Evolutionary conservation across 1,284 basidiomycete species (phyloP).

Genomic region (Ganoderma lucidum): DNA sequence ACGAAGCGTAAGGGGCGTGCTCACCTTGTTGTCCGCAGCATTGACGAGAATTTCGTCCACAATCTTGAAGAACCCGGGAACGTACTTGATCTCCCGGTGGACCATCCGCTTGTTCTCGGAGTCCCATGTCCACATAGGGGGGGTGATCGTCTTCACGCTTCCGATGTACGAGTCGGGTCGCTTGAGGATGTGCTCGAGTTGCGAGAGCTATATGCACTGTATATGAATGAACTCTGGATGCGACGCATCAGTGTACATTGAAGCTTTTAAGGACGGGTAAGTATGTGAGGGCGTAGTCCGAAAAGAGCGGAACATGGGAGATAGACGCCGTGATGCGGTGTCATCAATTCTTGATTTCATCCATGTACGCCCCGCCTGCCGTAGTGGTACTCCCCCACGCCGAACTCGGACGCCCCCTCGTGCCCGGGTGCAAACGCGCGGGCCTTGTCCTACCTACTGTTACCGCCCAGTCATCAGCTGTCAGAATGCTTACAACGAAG

Average conservation of each 20-base stretch:
- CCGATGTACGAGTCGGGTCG: conserved; percentile 99
- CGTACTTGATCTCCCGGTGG: conserved; percentile 86
- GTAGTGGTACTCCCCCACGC: too few species aligned
- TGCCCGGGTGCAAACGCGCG: neutral
- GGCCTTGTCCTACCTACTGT: conserved; percentile 1
- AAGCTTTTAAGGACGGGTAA: too few species aligned
- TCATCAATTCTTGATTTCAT: too few species aligned
- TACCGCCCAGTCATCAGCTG: conserved; percentile 1
- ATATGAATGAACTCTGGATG: too few species aligned
- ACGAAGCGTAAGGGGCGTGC: conserved; percentile 17
- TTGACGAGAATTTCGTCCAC: conserved; percentile 99
- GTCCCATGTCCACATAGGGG: conserved; percentile 91
- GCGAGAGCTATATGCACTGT: conserved; percentile 87
- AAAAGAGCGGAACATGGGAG: too few species aligned
- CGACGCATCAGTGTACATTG: too few species aligned
- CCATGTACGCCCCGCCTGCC: too few species aligned
- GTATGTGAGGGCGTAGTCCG: too few species aligned
- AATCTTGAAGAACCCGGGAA: conserved; percentile 99
- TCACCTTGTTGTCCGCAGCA: conserved; percentile 98
- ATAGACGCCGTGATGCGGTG: too few species aligned
- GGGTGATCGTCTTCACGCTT: conserved; percentile 86
- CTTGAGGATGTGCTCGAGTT: conserved; percentile 96
- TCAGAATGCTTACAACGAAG: neutral
- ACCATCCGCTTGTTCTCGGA: conserved; percentile 83
- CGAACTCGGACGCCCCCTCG: too few species aligned